These are phyloP conservation scores for Scenedesmus sp. DNA, from an alignment of 163 green algal species.

Conservation along the genomic window DNA sequence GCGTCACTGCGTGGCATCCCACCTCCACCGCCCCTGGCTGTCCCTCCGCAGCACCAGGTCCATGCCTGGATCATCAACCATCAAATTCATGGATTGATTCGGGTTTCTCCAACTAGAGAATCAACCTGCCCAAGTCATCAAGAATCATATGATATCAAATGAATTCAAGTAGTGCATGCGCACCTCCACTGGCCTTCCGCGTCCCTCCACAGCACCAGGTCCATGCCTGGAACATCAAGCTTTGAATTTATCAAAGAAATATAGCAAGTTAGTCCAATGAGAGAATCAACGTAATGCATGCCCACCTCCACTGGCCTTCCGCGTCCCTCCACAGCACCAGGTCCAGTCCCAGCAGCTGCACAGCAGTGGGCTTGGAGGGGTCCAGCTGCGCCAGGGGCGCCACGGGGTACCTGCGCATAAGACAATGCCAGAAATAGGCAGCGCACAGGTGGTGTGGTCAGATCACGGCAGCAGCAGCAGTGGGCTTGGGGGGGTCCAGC, in stretches of 20 bases:
- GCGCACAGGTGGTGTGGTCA: too few relatives aligned
- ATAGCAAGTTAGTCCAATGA: neutral
- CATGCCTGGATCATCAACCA: neutral
- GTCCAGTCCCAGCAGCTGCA: constrained; percentile 38
- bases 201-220: neutral
- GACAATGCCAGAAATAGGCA: too few relatives aligned
- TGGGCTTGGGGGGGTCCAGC: constrained; percentile 10
- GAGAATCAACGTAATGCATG: neutral
- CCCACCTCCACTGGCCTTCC: constrained; percentile 30
- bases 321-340: constrained; percentile 41
- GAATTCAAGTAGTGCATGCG: too few relatives aligned
- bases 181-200: neutral
- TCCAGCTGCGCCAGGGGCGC: constrained; percentile 30
- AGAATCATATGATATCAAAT: too few relatives aligned
- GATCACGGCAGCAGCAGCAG: too few relatives aligned
- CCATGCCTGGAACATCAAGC: neutral
- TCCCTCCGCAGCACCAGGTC: constrained; percentile 32
- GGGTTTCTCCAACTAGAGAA: neutral
- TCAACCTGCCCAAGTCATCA: too few relatives aligned
- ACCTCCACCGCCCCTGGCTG: constrained; percentile 30
- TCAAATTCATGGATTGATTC: neutral
- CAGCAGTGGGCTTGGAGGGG: neutral
- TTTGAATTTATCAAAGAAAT: too few relatives aligned
- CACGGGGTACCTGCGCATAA: constrained; percentile 1
- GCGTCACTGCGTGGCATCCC: neutral